Conservation (phyloP, 1,139 yeast genomes). For the Pichia sp. region DNA sequence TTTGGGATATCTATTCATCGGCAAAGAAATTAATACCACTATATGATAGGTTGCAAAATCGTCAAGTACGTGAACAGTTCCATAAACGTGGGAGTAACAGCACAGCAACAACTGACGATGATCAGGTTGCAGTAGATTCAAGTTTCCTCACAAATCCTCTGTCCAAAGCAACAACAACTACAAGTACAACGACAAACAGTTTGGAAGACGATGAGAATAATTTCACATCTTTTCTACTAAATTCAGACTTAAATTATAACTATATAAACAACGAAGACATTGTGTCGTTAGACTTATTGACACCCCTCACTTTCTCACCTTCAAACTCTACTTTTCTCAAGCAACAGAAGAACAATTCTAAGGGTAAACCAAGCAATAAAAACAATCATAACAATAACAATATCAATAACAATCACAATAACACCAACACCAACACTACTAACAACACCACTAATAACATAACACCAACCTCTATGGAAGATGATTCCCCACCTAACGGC, state of each 20-base stretch:
- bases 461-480: slow-evolving; percentile 14
- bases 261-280: slow-evolving; percentile 12
- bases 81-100: not conserved
- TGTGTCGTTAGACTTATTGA: slow-evolving; percentile 16
- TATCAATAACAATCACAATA: slow-evolving; percentile 1
- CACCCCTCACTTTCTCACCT: slow-evolving; percentile 21
- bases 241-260: slow-evolving; percentile 4
- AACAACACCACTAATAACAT: slow-evolving; percentile 9
- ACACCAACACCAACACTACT: slow-evolving; percentile 6
- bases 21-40: slow-evolving; percentile 29
- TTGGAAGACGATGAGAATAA: not conserved
- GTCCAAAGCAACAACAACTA: not conserved
- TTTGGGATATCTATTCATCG: slow-evolving; percentile 29
- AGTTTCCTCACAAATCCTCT: not conserved
- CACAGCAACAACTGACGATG: not conserved
- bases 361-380: not conserved
- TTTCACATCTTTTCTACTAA: not conserved
- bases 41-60: slow-evolving; percentile 29
- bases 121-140: not conserved
- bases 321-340: not conserved
- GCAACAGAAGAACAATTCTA: not conserved
- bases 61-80: slow-evolving; percentile 10
- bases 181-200: not conserved
- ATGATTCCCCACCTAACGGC: slow-evolving; percentile 1
- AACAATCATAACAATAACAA: slow-evolving; percentile 6